Conservation (phyloP, 768 basidiomycete species). For the Sarcodon aspratus region DNA sequence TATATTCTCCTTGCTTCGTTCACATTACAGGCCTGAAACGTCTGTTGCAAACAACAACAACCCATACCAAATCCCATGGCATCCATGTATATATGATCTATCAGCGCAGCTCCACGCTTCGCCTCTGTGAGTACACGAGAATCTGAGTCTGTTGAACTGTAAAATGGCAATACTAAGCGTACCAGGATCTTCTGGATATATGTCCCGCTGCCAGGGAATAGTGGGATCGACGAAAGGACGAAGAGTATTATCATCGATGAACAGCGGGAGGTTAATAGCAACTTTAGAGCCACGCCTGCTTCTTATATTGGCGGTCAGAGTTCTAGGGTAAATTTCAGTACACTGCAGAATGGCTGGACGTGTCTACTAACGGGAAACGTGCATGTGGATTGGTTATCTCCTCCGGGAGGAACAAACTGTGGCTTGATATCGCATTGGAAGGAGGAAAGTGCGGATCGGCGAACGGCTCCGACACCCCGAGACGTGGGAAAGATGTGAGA, state of each 20-base stretch:
- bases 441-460: conserved; percentile 85
- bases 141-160: conserved; percentile 2
- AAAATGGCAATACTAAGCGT: conserved; percentile 10
- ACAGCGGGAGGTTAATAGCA: conserved; percentile 89
- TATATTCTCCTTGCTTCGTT: conserved; percentile 88
- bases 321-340: conserved; percentile 36
- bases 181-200: conserved; percentile 84
- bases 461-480: conserved; percentile 84
- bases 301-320: conserved; percentile 95
- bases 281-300: conserved; percentile 86
- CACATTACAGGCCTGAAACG: conserved; percentile 95
- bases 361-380: conserved; percentile 81
- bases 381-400: conserved; percentile 96
- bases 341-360: conserved; percentile 5
- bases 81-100: conserved; percentile 93
- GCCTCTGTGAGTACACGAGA: conserved; percentile 45
- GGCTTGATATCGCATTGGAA: conserved; percentile 68
- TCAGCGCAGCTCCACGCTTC: conserved; percentile 76
- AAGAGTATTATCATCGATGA: conserved; percentile 78
- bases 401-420: conserved; percentile 90
- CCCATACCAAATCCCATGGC: conserved; percentile 99
- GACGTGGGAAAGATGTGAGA: conserved; percentile 88
- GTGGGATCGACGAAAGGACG: conserved; percentile 86
- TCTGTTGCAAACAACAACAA: conserved; percentile 94
- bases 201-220: conserved; percentile 78